Evolutionary conservation across 139 green algal genomes (phyloP).

Genomic region (Mesotaenium endlicherianum): DNA sequence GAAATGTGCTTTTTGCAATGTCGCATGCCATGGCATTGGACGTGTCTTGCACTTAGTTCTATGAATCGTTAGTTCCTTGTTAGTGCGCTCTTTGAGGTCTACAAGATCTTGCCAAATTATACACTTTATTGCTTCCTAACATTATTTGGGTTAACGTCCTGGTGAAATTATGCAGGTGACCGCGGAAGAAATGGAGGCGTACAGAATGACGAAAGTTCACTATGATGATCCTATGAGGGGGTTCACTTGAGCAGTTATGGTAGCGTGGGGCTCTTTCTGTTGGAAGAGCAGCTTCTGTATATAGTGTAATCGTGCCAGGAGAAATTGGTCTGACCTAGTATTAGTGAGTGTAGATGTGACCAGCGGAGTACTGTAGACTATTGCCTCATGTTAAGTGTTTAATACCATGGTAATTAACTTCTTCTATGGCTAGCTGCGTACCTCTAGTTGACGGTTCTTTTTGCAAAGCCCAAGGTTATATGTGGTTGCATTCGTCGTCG

Average conservation of each 20-base stretch:
- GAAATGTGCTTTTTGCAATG: not conserved
- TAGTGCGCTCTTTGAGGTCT: not conserved
- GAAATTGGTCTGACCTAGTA: too few species aligned
- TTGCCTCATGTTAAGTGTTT: too few species aligned
- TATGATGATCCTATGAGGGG: constrained; percentile 75
- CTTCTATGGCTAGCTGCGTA: too few species aligned
- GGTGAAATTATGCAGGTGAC: constrained; percentile 60
- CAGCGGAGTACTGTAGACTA: too few species aligned
- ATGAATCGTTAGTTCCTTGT: not conserved
- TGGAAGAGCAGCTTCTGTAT: too few species aligned
- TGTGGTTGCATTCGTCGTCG: too few species aligned
- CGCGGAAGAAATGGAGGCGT: constrained; percentile 97
- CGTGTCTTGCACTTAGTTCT: not conserved
- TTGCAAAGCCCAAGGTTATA: too few species aligned
- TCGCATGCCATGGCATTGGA: not conserved
- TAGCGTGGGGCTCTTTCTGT: too few species aligned
- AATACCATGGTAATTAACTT: too few species aligned
- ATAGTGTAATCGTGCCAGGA: too few species aligned
- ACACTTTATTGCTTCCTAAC: constrained; percentile 4
- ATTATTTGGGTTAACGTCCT: not conserved
- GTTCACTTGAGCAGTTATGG: not conserved
- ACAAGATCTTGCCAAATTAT: not conserved
- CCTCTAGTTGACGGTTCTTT: too few species aligned
- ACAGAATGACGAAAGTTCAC: constrained; percentile 70
- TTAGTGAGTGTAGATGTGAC: too few species aligned